Percentiles rank a stretch among this genome's conserved stretches.
Evolutionary conservation across 805 yeast species (phyloP).

Genomic region (Pichia gijzeniarum): DNA sequence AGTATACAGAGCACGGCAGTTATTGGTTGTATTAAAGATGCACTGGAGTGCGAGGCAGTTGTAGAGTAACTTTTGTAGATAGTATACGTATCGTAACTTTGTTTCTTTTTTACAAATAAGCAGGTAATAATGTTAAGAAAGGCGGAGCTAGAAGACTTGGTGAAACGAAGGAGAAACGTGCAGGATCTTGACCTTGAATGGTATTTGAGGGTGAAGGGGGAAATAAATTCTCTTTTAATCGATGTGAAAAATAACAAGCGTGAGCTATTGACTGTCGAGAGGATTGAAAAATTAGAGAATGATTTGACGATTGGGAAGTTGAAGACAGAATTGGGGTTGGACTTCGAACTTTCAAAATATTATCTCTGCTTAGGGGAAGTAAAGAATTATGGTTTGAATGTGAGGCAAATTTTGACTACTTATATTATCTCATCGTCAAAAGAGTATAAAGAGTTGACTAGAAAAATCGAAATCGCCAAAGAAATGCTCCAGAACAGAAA

Average conservation of each 20-base stretch:
- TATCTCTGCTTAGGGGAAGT: constrained; percentile 13
- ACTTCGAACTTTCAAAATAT: constrained; percentile 19
- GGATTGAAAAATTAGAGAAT: constrained; percentile 16
- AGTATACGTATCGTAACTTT: neutral
- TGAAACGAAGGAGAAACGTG: constrained; percentile 25
- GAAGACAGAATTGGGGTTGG: constrained; percentile 16
- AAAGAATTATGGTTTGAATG: constrained; percentile 16
- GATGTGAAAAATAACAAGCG: constrained; percentile 15
- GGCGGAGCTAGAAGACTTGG: constrained; percentile 17
- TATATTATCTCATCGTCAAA: constrained; percentile 18
- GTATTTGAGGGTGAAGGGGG: constrained; percentile 20
- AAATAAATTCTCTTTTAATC: constrained; percentile 15
- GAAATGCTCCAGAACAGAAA: constrained; percentile 21
- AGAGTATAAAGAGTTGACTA: constrained; percentile 17
- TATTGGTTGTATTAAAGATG: constrained; percentile 74
- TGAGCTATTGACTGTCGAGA: constrained; percentile 13
- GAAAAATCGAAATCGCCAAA: constrained; percentile 19
- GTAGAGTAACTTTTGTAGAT: neutral
- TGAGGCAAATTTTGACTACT: constrained; percentile 16
- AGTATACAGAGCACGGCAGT: constrained; percentile 85
- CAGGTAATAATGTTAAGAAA: neutral
- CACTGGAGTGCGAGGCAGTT: constrained; percentile 42
- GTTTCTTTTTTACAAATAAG: neutral
- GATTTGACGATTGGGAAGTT: constrained; percentile 17
- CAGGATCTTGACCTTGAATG: constrained; percentile 27